Percentiles rank a stretch among this genome's conserved stretches.
Conservation (phyloP, 305 asterid species). For the Petunia hybrid region DNA sequence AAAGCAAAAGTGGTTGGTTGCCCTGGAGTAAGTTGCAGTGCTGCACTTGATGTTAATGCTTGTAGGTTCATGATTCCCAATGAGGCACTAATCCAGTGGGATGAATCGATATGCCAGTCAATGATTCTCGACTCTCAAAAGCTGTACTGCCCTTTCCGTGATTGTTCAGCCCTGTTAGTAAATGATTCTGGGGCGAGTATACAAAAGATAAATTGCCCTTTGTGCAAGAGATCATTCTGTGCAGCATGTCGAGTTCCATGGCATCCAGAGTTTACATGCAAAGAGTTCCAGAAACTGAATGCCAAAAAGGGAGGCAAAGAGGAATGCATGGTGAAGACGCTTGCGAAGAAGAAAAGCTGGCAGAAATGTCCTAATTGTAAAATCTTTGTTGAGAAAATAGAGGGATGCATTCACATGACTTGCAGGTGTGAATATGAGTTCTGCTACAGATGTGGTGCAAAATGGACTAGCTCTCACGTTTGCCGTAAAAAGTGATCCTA, state of each 20-base stretch:
- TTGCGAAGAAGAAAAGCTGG: conserved; percentile 80
- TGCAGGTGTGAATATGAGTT: conserved; percentile 68
- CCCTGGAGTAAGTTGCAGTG: conserved; percentile 58
- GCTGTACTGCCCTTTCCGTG: conserved; percentile 66
- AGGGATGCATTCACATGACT: conserved; percentile 69
- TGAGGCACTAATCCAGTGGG: conserved; percentile 58
- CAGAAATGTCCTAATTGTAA: conserved; percentile 76
- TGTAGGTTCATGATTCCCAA: conserved; percentile 60
- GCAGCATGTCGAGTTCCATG: conserved; percentile 66
- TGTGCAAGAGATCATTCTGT: conserved; percentile 69
- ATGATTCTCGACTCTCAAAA: conserved; percentile 67
- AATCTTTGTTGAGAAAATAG: conserved; percentile 61
- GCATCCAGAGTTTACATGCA: conserved; percentile 70
- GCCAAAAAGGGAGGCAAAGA: conserved; percentile 40
- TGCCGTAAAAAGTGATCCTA: conserved; percentile 34
- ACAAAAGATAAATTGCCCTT: conserved; percentile 45
- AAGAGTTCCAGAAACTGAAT: conserved; percentile 59
- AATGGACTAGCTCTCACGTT: conserved; percentile 54
- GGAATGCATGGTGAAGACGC: conserved; percentile 53
- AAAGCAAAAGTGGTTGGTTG: conserved; percentile 46
- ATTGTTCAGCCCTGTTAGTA: conserved; percentile 68
- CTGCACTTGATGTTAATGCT: conserved; percentile 43
- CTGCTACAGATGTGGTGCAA: conserved; percentile 67
- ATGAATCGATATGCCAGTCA: conserved; percentile 60
- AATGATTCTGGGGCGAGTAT: conserved; percentile 48